phyloP scores from a whole-genome alignment of 1,284 basidiomycete genomes.

The Papiliotrema fonsecae region DNA sequence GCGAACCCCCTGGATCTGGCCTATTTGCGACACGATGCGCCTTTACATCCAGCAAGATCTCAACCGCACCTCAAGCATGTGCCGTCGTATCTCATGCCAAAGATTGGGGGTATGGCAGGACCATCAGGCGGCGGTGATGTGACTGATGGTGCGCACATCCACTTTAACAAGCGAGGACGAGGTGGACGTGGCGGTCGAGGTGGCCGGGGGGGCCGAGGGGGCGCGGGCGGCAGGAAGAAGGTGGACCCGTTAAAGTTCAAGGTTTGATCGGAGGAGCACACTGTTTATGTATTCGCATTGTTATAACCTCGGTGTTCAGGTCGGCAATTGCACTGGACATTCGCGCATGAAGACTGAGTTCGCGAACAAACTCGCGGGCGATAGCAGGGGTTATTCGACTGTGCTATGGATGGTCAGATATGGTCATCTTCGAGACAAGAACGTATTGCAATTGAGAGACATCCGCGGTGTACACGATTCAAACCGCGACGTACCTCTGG shows the following conservation, averaged over 20 bases:
- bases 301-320: too few species aligned
- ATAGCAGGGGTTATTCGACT: too few species aligned
- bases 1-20: conserved; percentile 94
- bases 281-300: too few species aligned
- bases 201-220: conserved; percentile 19
- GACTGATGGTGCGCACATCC: conserved; percentile 29
- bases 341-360: too few species aligned
- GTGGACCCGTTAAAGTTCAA: conserved; percentile 47
- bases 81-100: conserved; percentile 87
- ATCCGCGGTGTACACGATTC: too few species aligned
- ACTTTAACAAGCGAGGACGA: conserved; percentile 33
- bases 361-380: too few species aligned
- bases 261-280: too few species aligned
- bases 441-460: too few species aligned
- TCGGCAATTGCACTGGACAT: too few species aligned
- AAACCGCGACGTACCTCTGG: too few species aligned
- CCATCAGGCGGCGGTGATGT: conserved; percentile 30
- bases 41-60: conserved; percentile 78
- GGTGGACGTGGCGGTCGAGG: conserved; percentile 24
- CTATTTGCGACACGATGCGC: conserved; percentile 90
- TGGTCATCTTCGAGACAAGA: too few species aligned
- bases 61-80: conserved; percentile 95
- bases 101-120: conserved; percentile 55
- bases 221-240: conserved; percentile 31
- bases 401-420: too few species aligned